Percentiles rank a stretch among this genome's conserved stretches.
Evolutionary conservation across 192 early-diverging fungal genomes (phyloP).

Genomic region (Coemansia sp.): DNA sequence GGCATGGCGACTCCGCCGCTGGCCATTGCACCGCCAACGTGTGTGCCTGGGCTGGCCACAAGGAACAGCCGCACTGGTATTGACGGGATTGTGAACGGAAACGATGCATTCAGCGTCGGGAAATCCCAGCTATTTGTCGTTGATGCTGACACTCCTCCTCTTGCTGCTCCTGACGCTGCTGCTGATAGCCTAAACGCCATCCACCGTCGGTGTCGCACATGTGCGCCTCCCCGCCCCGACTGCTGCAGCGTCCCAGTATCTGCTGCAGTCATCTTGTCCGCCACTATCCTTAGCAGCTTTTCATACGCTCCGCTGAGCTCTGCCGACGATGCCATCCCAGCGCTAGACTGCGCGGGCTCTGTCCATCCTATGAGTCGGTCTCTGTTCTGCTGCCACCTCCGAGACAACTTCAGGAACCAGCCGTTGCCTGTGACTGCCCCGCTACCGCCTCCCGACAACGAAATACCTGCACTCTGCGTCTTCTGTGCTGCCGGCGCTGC

Average conservation of each 20-base stretch:
- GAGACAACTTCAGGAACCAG: constrained; percentile 6
- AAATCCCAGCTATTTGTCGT: constrained; percentile 36
- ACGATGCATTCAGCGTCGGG: constrained; percentile 51
- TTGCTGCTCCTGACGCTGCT: too few relatives aligned
- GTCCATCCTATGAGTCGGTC: constrained; percentile 14
- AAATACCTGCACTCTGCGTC: neutral
- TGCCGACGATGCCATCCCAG: neutral
- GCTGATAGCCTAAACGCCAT: constrained; percentile 19
- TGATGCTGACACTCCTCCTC: too few relatives aligned
- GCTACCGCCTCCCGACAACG: neutral
- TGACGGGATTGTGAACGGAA: constrained; percentile 52
- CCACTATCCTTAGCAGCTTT: neutral
- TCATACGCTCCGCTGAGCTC: neutral
- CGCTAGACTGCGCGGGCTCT: neutral
- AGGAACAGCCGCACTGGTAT: constrained; percentile 39
- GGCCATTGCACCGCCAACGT: constrained; percentile 4
- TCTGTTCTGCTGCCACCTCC: constrained; percentile 15
- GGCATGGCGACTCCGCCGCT: constrained; percentile 50
- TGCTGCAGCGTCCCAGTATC: neutral
- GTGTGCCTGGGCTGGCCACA: constrained; percentile 17
- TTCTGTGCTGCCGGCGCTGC: neutral
- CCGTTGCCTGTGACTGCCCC: neutral
- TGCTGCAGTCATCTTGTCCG: neutral
- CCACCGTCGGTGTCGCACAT: constrained; percentile 16
- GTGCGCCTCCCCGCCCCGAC: neutral